Evolutionary conservation across 306 rosid genomes (phyloP), one percentile per base, ranked within the genome.

Genomic region (Dalbergia cochinchinensis): DNA sequence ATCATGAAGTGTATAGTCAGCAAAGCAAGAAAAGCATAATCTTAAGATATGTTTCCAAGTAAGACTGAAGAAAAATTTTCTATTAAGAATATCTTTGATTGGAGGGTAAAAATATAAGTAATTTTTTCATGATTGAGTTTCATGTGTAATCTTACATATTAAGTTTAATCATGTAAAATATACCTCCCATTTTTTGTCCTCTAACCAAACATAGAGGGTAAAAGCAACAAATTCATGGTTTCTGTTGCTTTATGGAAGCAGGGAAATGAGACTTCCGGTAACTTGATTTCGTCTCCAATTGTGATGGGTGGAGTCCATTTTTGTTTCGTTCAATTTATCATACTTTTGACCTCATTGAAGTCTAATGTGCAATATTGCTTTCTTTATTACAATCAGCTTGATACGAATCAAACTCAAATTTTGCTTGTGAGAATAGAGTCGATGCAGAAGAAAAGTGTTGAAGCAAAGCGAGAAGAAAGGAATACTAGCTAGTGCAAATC

Each of bases 1-100:
- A 45, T 65, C 71, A 65, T 55, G 5, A 60, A 45, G 63, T 72
- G 75, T 73, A 76, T 42, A 60, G 7, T 66, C 75, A 60, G 69
- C 44, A 39, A 50, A 82, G 80, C 76, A 5, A 74, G 58, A 31
- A 42, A 76, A 75, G 69, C 59, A 76, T 11, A 50, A 39, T 66
- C 37, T 58, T 20, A 55, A 22, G 45, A 69, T 58, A 31, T 26
- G 62, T 76, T 57, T 51, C 35, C 12, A 7, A 5, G 68, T 15
- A 15, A 13, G 37, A 11, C 35, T 14, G 37, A 54, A 65, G 76
- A 22, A 42, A 26, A 12, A 5, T 15, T 15, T 22, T 51, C 35
- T 74, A 31, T 79, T 18, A 18, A 39, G 31, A 3, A 3, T 26
- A 26, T 26, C 3, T 26, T 26, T 26, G 31, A 3, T 0, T 26